Conservation (phyloP, 257 asterid species). For the Solanum ossicruentum region DNA sequence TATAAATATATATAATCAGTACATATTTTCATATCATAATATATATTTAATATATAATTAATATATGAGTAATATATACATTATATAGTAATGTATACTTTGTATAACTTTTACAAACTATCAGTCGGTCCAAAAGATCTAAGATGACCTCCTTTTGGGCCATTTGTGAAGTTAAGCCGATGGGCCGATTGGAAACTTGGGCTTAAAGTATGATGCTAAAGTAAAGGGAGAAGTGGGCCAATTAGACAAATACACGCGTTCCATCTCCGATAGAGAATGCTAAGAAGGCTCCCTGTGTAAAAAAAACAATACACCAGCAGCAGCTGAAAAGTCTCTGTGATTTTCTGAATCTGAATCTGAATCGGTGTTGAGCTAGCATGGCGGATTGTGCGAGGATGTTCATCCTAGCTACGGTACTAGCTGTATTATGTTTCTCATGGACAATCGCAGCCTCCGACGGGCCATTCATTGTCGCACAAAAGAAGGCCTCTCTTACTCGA, state of each 20-base stretch:
- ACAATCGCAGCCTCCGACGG: slow-evolving; percentile 42
- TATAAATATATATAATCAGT: too few relatives aligned
- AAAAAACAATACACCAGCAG: too few relatives aligned
- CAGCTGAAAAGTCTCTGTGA: neutral
- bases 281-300: neutral
- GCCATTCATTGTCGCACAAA: slow-evolving; percentile 77
- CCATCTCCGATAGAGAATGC: neutral
- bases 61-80: too few relatives aligned
- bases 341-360: neutral
- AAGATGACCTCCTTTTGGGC: neutral
- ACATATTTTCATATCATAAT: too few relatives aligned
- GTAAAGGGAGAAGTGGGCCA: neutral
- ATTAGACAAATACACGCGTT: neutral
- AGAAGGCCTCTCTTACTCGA: slow-evolving; percentile 65
- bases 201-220: neutral
- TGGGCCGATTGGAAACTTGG: neutral
- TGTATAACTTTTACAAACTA: too few relatives aligned
- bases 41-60: too few relatives aligned
- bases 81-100: too few relatives aligned
- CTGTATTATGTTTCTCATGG: slow-evolving; percentile 11
- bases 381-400: slow-evolving; percentile 14
- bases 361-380: neutral
- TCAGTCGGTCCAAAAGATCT: too few relatives aligned
- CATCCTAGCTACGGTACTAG: slow-evolving; percentile 14
- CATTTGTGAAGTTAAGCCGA: neutral